Evolutionary conservation across 129 eudicot genomes (phyloP).

Genomic region (Mikania micrantha): DNA sequence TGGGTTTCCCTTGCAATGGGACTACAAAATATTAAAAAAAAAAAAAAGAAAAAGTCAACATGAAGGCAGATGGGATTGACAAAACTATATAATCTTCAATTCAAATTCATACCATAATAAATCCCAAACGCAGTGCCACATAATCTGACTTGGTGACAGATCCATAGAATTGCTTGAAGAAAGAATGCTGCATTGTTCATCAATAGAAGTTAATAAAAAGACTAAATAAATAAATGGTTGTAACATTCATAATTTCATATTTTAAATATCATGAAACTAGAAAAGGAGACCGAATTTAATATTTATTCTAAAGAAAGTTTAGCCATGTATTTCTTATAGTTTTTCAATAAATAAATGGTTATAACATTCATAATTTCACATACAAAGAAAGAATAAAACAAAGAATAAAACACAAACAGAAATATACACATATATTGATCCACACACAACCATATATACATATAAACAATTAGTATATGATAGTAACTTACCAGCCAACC

Average conservation of each 20-base stretch:
- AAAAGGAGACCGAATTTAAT: no score
- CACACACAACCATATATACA: not conserved
- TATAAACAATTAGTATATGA: not conserved
- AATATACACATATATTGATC: not conserved
- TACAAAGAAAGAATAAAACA: no score
- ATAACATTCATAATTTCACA: not conserved
- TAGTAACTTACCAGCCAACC: slow-evolving; percentile 69
- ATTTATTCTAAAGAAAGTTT: no score
- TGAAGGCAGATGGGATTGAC: not conserved
- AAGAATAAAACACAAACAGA: not conserved
- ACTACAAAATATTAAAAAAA: no score
- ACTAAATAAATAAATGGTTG: no score
- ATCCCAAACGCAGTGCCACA: slow-evolving; percentile 55
- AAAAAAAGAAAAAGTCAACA: not conserved
- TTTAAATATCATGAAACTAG: no score
- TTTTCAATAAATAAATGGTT: no score
- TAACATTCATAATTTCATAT: not conserved
- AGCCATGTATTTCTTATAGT: no score
- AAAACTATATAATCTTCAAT: not conserved
- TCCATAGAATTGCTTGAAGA: slow-evolving; percentile 67
- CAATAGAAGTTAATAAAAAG: not conserved
- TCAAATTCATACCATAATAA: slow-evolving; percentile 39
- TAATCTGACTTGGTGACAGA: slow-evolving; percentile 67
- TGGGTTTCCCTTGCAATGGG: slow-evolving; percentile 48
- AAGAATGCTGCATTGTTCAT: slow-evolving; percentile 47